These are phyloP conservation scores for Violaceomyces palustris DNA, from an alignment of 1,284 basidiomycete species.

Conservation along the genomic window DNA sequence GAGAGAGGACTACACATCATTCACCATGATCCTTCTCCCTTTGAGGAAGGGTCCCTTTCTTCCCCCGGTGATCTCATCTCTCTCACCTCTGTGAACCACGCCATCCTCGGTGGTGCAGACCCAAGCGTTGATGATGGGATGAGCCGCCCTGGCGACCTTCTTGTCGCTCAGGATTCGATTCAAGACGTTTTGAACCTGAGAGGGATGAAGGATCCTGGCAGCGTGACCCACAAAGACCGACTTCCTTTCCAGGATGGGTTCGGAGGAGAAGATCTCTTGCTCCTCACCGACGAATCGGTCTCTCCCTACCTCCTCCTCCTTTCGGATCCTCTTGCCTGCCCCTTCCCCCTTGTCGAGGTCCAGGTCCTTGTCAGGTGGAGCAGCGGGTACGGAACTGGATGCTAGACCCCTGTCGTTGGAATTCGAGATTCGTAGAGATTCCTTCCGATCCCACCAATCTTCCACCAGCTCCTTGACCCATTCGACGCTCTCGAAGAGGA, in stretches of 20 bases:
- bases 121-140: conserved; percentile 52
- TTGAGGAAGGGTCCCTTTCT: no score
- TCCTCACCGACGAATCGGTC: conserved; percentile 4
- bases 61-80: no score
- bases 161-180: conserved; percentile 34
- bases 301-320: no score
- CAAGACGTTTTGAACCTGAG: conserved; percentile 28
- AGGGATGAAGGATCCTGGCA: conserved; percentile 29
- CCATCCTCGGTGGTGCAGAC: conserved; percentile 37
- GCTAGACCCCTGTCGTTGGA: neutral
- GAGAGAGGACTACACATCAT: no score
- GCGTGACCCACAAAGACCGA: conserved; percentile 52
- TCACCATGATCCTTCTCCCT: no score
- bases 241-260: conserved; percentile 50
- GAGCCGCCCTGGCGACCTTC: conserved; percentile 44
- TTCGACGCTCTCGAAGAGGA: conserved; percentile 52
- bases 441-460: conserved; percentile 30
- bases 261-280: conserved; percentile 27
- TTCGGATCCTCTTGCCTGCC: no score
- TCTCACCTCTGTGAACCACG: conserved; percentile 39
- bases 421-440: neutral
- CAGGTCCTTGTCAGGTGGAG: no score
- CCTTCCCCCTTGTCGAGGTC: no score
- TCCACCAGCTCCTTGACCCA: conserved; percentile 41
- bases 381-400: no score